phyloP scores from a whole-genome alignment of 148 eudicot species.

The Diospyros kaki region DNA sequence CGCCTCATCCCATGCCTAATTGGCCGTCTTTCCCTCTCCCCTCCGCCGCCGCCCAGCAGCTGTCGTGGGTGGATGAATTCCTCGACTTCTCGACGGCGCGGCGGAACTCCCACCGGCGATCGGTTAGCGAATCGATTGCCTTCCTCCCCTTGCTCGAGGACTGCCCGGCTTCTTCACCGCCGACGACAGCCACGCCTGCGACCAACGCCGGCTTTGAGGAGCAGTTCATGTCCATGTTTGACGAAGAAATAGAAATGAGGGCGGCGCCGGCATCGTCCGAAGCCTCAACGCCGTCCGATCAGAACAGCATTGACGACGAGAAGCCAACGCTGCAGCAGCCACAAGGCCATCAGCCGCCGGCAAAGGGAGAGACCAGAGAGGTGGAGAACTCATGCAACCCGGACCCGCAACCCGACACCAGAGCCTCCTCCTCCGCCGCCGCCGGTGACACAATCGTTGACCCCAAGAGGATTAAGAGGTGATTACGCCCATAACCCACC shows the following conservation, averaged over 20 bases:
- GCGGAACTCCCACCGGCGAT: slow-evolving; percentile 63
- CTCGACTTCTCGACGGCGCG: slow-evolving; percentile 72
- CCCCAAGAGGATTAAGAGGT: slow-evolving; percentile 96
- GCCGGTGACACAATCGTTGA: slow-evolving; percentile 38
- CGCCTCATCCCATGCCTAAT: slow-evolving; percentile 42
- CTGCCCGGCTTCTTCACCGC: slow-evolving; percentile 22
- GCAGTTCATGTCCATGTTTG: slow-evolving; percentile 76
- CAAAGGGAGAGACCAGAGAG: slow-evolving; percentile 65
- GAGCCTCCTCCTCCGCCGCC: slow-evolving; percentile 12
- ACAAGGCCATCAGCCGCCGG: slow-evolving; percentile 11
- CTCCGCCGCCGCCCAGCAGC: slow-evolving; percentile 18
- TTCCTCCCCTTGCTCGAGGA: slow-evolving; percentile 54
- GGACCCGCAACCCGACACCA: slow-evolving; percentile 5
- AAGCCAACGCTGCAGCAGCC: slow-evolving; percentile 2
- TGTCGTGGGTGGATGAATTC: slow-evolving; percentile 82
- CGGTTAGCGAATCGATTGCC: slow-evolving; percentile 74
- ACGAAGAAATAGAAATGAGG: slow-evolving; percentile 39
- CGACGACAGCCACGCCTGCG: neutral
- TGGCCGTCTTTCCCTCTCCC: slow-evolving; percentile 62
- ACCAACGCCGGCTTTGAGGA: slow-evolving; percentile 57
- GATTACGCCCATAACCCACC: neutral
- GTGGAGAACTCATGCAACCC: slow-evolving; percentile 40
- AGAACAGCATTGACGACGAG: slow-evolving; percentile 28
- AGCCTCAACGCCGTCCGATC: slow-evolving; percentile 56
- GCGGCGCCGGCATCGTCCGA: slow-evolving; percentile 24